A percentile compares a stretch with the other conserved stretches of the same genome.
Evolutionary conservation across 1,284 basidiomycete genomes (phyloP).

Genomic region (Pseudozyma hubeiensis): DNA sequence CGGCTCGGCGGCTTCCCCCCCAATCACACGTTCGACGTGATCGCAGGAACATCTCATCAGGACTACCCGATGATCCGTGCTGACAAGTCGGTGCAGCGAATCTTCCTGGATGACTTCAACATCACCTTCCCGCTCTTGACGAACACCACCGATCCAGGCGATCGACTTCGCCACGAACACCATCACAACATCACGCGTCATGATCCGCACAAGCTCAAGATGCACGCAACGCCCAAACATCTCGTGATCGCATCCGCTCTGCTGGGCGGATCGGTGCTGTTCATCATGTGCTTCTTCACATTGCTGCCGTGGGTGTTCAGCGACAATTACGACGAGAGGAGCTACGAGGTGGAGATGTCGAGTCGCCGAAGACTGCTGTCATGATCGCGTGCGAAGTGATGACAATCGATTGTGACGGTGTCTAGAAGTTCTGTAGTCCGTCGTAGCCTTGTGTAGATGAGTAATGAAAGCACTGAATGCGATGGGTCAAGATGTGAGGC

Average conservation of each 20-base stretch:
- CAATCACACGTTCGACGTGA: constrained; percentile 54
- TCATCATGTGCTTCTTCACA: constrained; percentile 38
- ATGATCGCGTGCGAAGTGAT: background rate
- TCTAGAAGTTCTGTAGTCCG: too few relatives aligned
- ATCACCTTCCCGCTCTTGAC: constrained; percentile 36
- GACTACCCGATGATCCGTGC: constrained; percentile 65
- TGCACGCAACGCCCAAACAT: constrained; percentile 50
- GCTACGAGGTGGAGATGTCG: constrained; percentile 35
- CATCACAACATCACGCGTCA: constrained; percentile 12
- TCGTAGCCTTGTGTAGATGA: too few relatives aligned
- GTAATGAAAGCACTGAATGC: too few relatives aligned
- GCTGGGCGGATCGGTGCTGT: constrained; percentile 38
- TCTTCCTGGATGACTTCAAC: constrained; percentile 56
- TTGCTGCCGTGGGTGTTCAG: constrained; percentile 35
- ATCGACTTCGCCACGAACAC: constrained; percentile 19
- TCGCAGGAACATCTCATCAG: constrained; percentile 62
- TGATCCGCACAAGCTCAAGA: constrained; percentile 33
- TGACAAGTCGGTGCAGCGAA: constrained; percentile 48
- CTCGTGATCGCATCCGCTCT: constrained; percentile 41
- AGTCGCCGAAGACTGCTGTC: constrained; percentile 23
- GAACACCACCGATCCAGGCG: constrained; percentile 52
- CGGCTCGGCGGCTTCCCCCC: constrained; percentile 47
- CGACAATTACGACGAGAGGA: constrained; percentile 27
- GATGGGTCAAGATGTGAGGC: too few relatives aligned
- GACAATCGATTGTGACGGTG: too few relatives aligned